phyloP scores from a whole-genome alignment of 2,329 filamentous ascomycete species.

The Colletotrichum sp. region DNA sequence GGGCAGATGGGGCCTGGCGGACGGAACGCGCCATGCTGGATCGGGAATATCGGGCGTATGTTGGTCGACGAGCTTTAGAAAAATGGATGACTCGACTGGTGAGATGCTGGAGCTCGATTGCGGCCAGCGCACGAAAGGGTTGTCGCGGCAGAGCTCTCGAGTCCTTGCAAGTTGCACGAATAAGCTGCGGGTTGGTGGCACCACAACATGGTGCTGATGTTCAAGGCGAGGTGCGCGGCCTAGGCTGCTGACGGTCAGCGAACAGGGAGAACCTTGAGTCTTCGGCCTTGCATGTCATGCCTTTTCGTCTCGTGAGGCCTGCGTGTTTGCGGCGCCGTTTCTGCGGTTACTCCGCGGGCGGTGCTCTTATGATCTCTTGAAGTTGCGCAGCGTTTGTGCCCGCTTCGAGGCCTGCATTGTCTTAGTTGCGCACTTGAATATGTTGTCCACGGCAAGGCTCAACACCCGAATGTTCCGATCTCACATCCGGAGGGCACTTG shows the following conservation, averaged over 20 bases:
- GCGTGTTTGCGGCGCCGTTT: background rate
- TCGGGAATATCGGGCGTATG: background rate
- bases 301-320: background rate
- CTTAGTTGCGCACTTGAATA: background rate
- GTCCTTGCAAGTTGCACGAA: background rate
- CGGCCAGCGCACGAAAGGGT: background rate
- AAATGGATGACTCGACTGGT: background rate
- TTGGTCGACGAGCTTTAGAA: background rate
- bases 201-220: background rate
- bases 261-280: background rate
- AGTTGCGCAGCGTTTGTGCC: background rate
- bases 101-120: background rate
- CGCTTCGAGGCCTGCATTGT: background rate
- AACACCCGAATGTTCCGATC: background rate
- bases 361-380: background rate
- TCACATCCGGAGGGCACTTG: background rate
- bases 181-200: background rate
- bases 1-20: background rate
- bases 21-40: background rate
- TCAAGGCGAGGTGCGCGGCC: background rate
- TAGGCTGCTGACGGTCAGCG: background rate
- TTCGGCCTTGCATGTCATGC: background rate
- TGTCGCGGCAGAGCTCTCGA: background rate
- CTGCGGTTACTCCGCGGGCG: background rate
- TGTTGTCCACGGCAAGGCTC: background rate